phyloP scores from a whole-genome alignment of 345 rosid genomes.

The Trapa bicornis region DNA sequence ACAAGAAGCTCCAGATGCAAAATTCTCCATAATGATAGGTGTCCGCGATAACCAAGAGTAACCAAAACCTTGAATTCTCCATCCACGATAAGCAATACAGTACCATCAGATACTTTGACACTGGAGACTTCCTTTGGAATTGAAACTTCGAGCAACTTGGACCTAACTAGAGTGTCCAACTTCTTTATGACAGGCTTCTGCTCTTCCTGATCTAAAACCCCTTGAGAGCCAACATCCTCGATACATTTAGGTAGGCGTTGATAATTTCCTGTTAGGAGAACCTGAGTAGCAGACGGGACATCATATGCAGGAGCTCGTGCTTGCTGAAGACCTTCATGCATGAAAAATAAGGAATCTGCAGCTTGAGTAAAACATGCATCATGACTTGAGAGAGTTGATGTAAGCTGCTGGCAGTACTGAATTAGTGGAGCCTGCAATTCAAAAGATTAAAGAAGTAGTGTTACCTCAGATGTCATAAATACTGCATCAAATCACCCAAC shows the following conservation, averaged over 20 bases:
- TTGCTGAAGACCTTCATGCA: conserved; percentile 97
- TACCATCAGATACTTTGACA: conserved; percentile 81
- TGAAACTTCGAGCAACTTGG: conserved; percentile 74
- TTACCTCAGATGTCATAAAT: neutral
- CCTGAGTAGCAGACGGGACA: conserved; percentile 86
- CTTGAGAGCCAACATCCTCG: conserved; percentile 78
- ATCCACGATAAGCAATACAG: conserved; percentile 54
- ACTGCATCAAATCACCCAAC: neutral
- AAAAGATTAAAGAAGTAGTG: neutral
- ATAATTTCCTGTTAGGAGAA: conserved; percentile 78
- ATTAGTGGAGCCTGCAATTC: conserved; percentile 74
- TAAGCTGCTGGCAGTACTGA: conserved; percentile 73
- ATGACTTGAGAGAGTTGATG: conserved; percentile 75
- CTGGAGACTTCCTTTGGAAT: conserved; percentile 78
- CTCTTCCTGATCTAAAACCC: conserved; percentile 54
- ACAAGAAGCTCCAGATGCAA: conserved; percentile 92
- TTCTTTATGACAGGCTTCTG: conserved; percentile 81
- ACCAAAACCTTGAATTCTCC: conserved; percentile 92
- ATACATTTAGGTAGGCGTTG: conserved; percentile 83
- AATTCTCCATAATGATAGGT: conserved; percentile 92
- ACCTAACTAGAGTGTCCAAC: conserved; percentile 77
- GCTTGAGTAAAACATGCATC: conserved; percentile 88
- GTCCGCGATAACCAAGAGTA: conserved; percentile 98
- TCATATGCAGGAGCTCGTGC: conserved; percentile 97
- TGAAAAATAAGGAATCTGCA: conserved; percentile 83